Evolutionary conservation across 1,139 yeast genomes (phyloP).

Genomic region (Debaryomycetaceae sp.): DNA sequence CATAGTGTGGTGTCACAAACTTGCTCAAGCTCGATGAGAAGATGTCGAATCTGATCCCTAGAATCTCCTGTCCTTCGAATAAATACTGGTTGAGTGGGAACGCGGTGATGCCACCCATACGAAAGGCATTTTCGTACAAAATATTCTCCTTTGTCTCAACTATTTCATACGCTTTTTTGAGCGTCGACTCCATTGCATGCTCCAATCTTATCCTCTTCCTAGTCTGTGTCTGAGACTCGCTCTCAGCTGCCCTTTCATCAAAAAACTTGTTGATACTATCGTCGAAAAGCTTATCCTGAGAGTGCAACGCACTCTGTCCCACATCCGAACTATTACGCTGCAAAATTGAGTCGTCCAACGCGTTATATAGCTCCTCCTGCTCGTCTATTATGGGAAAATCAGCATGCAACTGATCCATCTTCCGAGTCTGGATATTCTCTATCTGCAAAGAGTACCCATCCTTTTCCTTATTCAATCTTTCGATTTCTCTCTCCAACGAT

Average conservation of each 20-base stretch:
- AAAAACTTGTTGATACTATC: slow-evolving; percentile 25
- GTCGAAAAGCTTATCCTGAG: slow-evolving; percentile 23
- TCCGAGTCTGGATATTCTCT: neutral
- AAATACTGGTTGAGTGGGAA: slow-evolving; percentile 34
- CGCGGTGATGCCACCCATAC: slow-evolving; percentile 41
- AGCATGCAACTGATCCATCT: neutral
- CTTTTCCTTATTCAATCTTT: slow-evolving; percentile 10
- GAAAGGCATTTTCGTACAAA: slow-evolving; percentile 33
- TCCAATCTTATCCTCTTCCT: slow-evolving; percentile 5
- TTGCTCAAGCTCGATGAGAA: slow-evolving; percentile 16
- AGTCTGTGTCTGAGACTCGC: slow-evolving; percentile 1
- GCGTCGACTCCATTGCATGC: slow-evolving; percentile 8
- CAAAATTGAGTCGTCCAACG: neutral
- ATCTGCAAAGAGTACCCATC: slow-evolving; percentile 1
- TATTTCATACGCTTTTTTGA: slow-evolving; percentile 6
- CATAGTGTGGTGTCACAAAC: slow-evolving; percentile 35
- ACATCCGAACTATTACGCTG: slow-evolving; percentile 6
- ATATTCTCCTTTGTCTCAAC: slow-evolving; percentile 29
- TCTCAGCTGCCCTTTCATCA: neutral
- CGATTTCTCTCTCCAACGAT: slow-evolving; percentile 13
- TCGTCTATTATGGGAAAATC: neutral
- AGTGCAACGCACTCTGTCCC: slow-evolving; percentile 10
- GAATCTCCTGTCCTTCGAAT: slow-evolving; percentile 18
- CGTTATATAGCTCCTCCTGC: neutral
- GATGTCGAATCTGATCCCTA: slow-evolving; percentile 40